Evolutionary conservation across 2,329 filamentous ascomycete genomes (phyloP).

Genomic region (Sclerotinia minor): DNA sequence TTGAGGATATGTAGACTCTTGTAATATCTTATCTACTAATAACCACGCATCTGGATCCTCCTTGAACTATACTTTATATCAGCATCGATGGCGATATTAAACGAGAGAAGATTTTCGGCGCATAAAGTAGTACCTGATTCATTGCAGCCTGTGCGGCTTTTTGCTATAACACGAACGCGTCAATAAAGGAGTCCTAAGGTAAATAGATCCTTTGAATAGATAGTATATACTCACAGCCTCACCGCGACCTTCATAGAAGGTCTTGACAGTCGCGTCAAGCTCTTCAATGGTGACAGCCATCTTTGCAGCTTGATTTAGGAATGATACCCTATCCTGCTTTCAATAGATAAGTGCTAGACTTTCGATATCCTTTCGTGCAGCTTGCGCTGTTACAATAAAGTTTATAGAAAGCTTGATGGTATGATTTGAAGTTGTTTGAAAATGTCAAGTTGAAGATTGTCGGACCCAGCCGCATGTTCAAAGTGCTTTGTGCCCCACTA

Average conservation of each 20-base stretch:
- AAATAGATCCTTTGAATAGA: conserved; percentile 15
- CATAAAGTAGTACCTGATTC: conserved; percentile 70
- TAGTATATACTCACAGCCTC: conserved; percentile 67
- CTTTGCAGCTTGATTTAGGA: conserved; percentile 43
- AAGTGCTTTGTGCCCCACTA: conserved; percentile 28
- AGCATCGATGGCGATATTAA: conserved; percentile 28
- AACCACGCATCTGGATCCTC: conserved; percentile 98
- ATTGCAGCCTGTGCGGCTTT: conserved; percentile 90
- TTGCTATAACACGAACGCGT: conserved; percentile 65
- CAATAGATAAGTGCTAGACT: conserved; percentile 31
- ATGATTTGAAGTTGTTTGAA: conserved; percentile 31
- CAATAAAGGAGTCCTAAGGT: conserved; percentile 39
- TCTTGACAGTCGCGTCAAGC: conserved; percentile 92
- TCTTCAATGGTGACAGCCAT: conserved; percentile 81
- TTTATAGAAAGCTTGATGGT: conserved; percentile 28
- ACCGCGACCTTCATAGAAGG: conserved; percentile 96
- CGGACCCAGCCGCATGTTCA: conserved; percentile 31
- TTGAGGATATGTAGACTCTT: conserved; percentile 88
- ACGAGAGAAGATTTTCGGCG: conserved; percentile 27
- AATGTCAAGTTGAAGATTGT: conserved; percentile 27
- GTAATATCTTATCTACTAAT: conserved; percentile 93
- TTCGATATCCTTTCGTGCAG: conserved; percentile 31
- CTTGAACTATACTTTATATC: conserved; percentile 70
- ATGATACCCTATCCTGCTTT: conserved; percentile 33
- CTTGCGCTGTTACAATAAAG: conserved; percentile 34